These are phyloP conservation scores for Candida frijolesensis DNA, from an alignment of 1,139 yeast genomes.

Conservation along the genomic window DNA sequence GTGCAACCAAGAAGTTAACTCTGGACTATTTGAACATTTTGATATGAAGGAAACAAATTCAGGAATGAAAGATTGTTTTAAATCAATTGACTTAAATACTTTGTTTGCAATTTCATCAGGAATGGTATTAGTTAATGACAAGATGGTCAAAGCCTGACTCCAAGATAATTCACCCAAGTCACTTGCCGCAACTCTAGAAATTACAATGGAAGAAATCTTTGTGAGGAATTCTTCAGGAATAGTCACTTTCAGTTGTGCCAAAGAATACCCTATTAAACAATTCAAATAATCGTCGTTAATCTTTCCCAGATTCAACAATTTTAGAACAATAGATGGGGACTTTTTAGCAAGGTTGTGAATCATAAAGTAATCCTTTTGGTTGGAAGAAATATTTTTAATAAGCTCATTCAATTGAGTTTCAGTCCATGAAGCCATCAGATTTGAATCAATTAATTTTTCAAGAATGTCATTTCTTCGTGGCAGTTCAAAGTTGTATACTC, in stretches of 20 bases:
- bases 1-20: constrained; percentile 38
- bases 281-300: constrained; percentile 23
- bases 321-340: constrained; percentile 15
- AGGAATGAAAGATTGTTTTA: constrained; percentile 26
- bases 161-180: constrained; percentile 15
- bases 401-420: constrained; percentile 21
- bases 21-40: constrained; percentile 4
- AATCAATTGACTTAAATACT: constrained; percentile 14
- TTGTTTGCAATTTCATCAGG: background rate
- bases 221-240: constrained; percentile 10
- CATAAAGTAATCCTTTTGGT: constrained; percentile 22
- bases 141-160: constrained; percentile 15
- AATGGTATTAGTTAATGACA: constrained; percentile 5
- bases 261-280: constrained; percentile 25
- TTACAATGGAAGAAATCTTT: constrained; percentile 10
- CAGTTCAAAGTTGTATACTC: constrained; percentile 2
- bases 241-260: constrained; percentile 11
- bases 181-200: constrained; percentile 14
- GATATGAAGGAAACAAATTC: constrained; percentile 27
- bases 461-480: constrained; percentile 9
- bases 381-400: constrained; percentile 18
- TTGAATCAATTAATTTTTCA: constrained; percentile 17
- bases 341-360: constrained; percentile 23
- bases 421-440: constrained; percentile 25
- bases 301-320: constrained; percentile 17